Conservation (phyloP, 192 early-diverging fungal species). For the Martensiomyces pterosporus region DNA sequence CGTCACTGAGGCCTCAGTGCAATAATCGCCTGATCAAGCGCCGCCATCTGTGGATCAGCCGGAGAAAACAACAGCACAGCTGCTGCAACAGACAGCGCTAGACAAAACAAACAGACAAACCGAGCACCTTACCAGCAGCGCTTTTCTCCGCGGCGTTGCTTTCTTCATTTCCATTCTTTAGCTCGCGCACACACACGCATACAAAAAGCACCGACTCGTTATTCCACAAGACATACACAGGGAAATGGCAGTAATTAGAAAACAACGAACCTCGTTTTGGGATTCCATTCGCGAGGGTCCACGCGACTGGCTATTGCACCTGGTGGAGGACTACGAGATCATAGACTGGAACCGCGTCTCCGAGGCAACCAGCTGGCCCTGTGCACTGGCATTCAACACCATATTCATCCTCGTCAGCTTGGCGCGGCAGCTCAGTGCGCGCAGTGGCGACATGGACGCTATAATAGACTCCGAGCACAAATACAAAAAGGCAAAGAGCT, state of each 20-base stretch:
- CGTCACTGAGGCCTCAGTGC: no score
- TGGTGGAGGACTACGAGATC: slow-evolving; percentile 48
- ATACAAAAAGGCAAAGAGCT: no score
- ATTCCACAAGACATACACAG: no score
- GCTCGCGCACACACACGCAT: no score
- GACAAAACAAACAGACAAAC: not conserved
- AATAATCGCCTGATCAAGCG: no score
- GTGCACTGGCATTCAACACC: slow-evolving; percentile 34
- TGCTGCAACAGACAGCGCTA: no score
- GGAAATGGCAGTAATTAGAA: slow-evolving; percentile 32
- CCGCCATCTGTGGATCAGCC: no score
- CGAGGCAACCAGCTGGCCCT: slow-evolving; percentile 49
- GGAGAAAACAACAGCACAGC: no score
- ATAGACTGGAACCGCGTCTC: slow-evolving; percentile 45
- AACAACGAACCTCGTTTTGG: slow-evolving; percentile 32
- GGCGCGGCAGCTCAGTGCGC: slow-evolving; percentile 20
- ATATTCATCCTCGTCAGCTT: slow-evolving; percentile 28
- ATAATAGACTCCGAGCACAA: slow-evolving; percentile 17
- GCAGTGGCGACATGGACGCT: slow-evolving; percentile 9
- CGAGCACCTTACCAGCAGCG: not conserved
- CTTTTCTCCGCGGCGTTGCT: not conserved
- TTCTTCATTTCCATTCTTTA: not conserved
- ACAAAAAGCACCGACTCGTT: no score
- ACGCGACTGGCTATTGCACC: slow-evolving; percentile 42
- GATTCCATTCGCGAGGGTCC: slow-evolving; percentile 30